Evolutionary conservation across 148 eudicot genomes (phyloP).

Genomic region (Bassia scoparia): DNA sequence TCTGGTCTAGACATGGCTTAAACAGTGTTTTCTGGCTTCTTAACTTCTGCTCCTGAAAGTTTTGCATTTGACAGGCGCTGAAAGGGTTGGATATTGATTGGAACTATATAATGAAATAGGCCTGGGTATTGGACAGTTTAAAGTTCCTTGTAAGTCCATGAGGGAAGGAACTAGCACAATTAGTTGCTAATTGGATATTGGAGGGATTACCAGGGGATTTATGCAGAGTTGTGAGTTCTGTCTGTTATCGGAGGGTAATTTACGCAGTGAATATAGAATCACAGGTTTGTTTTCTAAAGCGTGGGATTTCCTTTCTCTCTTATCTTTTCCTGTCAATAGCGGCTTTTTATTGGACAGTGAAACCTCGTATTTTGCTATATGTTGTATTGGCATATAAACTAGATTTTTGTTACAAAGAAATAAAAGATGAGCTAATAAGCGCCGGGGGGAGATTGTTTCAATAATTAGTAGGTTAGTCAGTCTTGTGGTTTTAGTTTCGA

Average conservation of each 20-base stretch:
- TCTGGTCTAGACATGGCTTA: neutral
- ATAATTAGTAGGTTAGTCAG: too few relatives aligned
- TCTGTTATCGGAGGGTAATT: neutral
- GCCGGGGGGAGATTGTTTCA: too few relatives aligned
- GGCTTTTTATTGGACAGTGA: too few relatives aligned
- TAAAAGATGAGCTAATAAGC: too few relatives aligned
- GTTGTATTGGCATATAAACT: too few relatives aligned
- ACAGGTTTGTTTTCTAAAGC: constrained; percentile 8
- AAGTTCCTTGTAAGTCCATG: constrained; percentile 12
- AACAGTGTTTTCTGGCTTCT: too few relatives aligned
- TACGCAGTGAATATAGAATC: neutral
- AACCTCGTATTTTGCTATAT: too few relatives aligned
- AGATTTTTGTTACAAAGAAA: too few relatives aligned
- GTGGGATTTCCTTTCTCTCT: too few relatives aligned
- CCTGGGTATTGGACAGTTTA: neutral
- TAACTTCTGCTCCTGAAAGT: neutral
- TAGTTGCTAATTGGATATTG: neutral
- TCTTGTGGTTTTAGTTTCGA: too few relatives aligned
- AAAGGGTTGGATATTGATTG: neutral
- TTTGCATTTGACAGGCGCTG: neutral
- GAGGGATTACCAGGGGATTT: neutral
- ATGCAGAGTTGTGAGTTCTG: neutral
- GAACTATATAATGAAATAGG: neutral
- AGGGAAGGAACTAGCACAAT: constrained; percentile 1
- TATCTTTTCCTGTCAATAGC: too few relatives aligned